Base-by-base conservation (phyloP, 1,139 yeast genomes). In the Saccharomyces hybrid region DNA sequence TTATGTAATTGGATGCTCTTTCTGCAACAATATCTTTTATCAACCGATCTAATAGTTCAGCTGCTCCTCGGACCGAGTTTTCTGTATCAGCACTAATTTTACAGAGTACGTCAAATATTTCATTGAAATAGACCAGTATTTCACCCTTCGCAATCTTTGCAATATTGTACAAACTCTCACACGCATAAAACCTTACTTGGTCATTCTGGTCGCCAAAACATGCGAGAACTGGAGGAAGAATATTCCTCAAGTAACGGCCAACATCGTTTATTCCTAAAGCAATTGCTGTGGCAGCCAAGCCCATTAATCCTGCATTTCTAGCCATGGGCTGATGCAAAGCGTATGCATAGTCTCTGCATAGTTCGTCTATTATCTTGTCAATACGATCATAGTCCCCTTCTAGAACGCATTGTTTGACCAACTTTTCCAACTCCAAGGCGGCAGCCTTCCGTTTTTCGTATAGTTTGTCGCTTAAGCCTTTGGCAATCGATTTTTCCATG, bases 91-190 rank as follows among this genome's bases (percentile, higher is more conserved):
- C 91, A 13, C 95, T 93, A 57, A 93, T 79, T 52, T 85, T 85
- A 68, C 97, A 90, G 55, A 93, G 76, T 25, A 91, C 95, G 66
- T 95, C 99, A 68, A 95, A 95, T 2, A 91, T 85, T 70, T 93
- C 98, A 69, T 93, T 95, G 74, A 93, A 93, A 69, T 89, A 93
- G 13, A 87, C 75, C 59, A 95, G 73, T 26, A 93, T 88, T 69
- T 95, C 99, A 20, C 99, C 99, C 62, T 96, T 82, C 4, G 99
- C 96, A 25, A 93, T 96, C 69, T 95, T 95, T 53, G 99, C 96
- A 51, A 95, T 91, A 71, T 95, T 95, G 71, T 95, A 95, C 59
- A 95, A 77, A 47, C 96, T 87, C 68, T 95, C 99, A 73, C 99
- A 93, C 0, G 99, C 98, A 70, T 91, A 95, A 65, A 95, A 95